A percentile compares a stretch with the other conserved stretches of the same genome.
phyloP scores from a whole-genome alignment of 2,329 filamentous ascomycete species.

The Fusarium oligoseptatum region DNA sequence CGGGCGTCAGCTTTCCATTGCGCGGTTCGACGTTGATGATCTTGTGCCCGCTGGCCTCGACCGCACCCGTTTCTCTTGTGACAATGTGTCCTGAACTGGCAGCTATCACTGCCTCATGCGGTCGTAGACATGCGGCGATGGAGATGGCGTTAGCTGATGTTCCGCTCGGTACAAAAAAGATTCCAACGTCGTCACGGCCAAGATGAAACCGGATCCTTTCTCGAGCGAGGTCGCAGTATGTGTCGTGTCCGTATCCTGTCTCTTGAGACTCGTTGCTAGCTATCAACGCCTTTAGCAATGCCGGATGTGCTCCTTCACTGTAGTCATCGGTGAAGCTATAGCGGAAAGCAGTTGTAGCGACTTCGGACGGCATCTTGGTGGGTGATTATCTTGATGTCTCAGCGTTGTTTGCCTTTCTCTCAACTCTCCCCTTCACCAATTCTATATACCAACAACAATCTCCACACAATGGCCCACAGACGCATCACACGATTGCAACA shows the following conservation, averaged over 20 bases:
- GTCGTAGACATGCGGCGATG: constrained; percentile 63
- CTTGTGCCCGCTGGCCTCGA: constrained; percentile 65
- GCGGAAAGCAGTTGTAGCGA: constrained; percentile 29
- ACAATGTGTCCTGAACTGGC: constrained; percentile 64
- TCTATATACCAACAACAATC: constrained; percentile 33
- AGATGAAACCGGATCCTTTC: constrained; percentile 56
- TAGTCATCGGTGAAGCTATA: constrained; percentile 67
- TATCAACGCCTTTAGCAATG: constrained; percentile 61
- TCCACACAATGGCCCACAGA: constrained; percentile 33
- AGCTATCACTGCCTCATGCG: constrained; percentile 65
- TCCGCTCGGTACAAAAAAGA: constrained; percentile 66
- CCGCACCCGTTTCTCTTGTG: constrained; percentile 63
- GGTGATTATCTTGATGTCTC: background rate
- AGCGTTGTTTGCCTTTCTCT: background rate
- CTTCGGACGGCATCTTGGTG: constrained; percentile 38
- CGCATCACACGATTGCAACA: constrained; percentile 21
- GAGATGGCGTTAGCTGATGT: constrained; percentile 66
- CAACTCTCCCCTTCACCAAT: constrained; percentile 3
- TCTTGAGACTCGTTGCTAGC: constrained; percentile 60
- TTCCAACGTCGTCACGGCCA: constrained; percentile 56
- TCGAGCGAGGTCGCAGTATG: constrained; percentile 58
- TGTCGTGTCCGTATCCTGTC: constrained; percentile 61
- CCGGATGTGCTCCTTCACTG: constrained; percentile 64
- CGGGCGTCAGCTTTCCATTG: constrained; percentile 62
- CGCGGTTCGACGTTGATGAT: constrained; percentile 61